Base-by-base conservation (phyloP, 768 basidiomycete species). In the Aureoboletus auriporus region DNA sequence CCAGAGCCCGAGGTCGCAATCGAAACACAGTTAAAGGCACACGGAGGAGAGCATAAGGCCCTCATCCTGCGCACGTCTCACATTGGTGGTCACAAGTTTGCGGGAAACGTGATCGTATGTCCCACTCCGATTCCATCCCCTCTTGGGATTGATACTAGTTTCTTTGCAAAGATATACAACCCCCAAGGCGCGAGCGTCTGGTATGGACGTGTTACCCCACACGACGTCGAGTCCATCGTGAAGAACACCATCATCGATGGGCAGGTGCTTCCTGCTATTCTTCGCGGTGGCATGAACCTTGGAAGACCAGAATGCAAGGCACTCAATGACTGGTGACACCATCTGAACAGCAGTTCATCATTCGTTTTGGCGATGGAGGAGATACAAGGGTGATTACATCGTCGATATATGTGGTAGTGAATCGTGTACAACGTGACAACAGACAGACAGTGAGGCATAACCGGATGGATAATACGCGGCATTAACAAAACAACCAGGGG, bases 201-300 rank as follows among this genome's bases (percentile, higher is more conserved):
- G 85, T 97, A 97, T 59, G 95, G 95, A 17, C 84, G 95, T 23
- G 93, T 96, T 6, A 86, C 87, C 23, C 84, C 94, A 8, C 86
- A 92, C 62, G 89, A 95, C 60, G 87, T 93, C 42, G 83, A 86
- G 50, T 79, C 84, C 6, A 84, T 94, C 47, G 91, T 93, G 40
- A 78, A 83, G 55, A 86, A 91, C 57, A 99, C 95, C 14, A 83
- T 99, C 53, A 75, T 93, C 47, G 75, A 79, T 16, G 95, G 95
- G 3, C 78, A 84, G 60, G 78, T 99, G 44, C 75, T 98, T 13
- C 87, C 93, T 0, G 79, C 86, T 12, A 76, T 98, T 14, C 75
- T 98, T 39, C 82, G 95, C 11, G 92, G 89, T 5, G 95, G 93
- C 0, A 66, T 93, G 47, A 89, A 94, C 59, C 76, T 97, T 52